These are phyloP conservation scores for Yamadazyma sp. DNA, from an alignment of 1,139 yeast genomes.

Conservation along the genomic window DNA sequence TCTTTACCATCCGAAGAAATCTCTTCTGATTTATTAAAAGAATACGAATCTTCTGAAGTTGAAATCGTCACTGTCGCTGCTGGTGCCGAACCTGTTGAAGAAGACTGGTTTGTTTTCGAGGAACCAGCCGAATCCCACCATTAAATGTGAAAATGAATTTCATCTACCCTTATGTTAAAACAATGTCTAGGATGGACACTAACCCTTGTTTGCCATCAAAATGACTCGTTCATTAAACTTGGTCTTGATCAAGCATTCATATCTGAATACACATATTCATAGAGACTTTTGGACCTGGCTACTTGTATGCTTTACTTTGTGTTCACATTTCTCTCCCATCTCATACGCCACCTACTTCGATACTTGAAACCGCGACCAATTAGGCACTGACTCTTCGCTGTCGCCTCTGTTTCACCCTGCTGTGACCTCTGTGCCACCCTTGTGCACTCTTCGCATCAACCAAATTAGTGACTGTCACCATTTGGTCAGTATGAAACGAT, in stretches of 20 bases:
- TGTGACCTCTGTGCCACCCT: too few species aligned
- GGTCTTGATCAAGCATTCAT: not conserved
- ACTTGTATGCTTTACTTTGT: not conserved
- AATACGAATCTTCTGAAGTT: constrained; percentile 74
- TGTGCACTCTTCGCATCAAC: too few species aligned
- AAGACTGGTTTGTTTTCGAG: constrained; percentile 83
- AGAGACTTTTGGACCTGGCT: not conserved
- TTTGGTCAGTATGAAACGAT: constrained; percentile 83
- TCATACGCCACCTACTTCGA: too few species aligned
- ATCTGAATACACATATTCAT: constrained; percentile 2
- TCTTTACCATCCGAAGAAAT: constrained; percentile 70
- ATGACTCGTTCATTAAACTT: not conserved
- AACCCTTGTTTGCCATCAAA: not conserved
- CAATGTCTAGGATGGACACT: not conserved
- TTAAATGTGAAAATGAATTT: constrained; percentile 14
- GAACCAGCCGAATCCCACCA: constrained; percentile 67
- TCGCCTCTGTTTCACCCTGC: too few species aligned
- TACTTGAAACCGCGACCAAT: too few species aligned
- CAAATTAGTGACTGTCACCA: constrained; percentile 55
- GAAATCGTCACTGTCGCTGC: constrained; percentile 51
- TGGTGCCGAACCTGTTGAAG: constrained; percentile 50
- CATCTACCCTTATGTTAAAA: not conserved
- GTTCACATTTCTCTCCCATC: not conserved
- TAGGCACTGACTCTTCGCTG: too few species aligned
- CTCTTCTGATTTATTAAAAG: constrained; percentile 70